These are phyloP conservation scores for Thuja plicata DNA, from an alignment of 83 land plant species.

Conservation along the genomic window DNA sequence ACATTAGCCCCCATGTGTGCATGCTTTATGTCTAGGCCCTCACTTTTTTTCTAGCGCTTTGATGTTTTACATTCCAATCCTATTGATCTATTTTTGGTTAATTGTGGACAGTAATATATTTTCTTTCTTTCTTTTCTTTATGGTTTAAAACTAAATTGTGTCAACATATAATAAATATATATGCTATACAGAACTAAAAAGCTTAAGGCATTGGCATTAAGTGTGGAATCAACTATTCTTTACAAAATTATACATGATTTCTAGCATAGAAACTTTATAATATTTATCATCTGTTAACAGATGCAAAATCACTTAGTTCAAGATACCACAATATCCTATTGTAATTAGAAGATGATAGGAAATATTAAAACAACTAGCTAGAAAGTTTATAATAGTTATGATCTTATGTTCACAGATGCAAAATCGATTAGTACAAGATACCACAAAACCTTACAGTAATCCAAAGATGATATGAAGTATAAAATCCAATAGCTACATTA, in stretches of 20 bases:
- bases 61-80: too few relatives aligned
- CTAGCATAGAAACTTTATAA: neutral
- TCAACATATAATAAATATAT: neutral
- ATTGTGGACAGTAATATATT: too few relatives aligned
- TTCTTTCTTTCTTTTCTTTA: too few relatives aligned
- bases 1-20: too few relatives aligned
- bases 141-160: neutral
- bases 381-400: neutral
- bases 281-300: neutral
- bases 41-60: too few relatives aligned
- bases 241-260: neutral
- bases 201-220: neutral
- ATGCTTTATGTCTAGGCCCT: too few relatives aligned
- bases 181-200: neutral
- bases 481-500: neutral
- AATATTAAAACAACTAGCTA: neutral
- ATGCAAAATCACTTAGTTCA: neutral
- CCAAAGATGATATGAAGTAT: neutral
- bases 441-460: neutral
- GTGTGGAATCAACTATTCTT: neutral
- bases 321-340: neutral
- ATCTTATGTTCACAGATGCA: neutral
- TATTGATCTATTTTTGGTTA: too few relatives aligned
- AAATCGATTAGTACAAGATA: neutral
- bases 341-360: too few relatives aligned